phyloP scores from a whole-genome alignment of 2,329 filamentous ascomycete genomes.

The Colletotrichum sidae region DNA sequence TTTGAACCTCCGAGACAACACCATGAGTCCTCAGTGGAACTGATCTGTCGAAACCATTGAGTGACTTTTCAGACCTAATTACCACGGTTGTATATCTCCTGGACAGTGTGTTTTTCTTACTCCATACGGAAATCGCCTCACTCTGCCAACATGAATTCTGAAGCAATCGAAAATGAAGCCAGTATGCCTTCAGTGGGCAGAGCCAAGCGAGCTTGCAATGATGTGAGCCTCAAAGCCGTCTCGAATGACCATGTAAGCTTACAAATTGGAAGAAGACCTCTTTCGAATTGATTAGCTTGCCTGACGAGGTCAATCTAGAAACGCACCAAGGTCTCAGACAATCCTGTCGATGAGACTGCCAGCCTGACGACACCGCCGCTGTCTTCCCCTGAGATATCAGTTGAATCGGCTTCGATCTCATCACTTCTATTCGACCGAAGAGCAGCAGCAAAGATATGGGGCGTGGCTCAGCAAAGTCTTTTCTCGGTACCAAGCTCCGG shows the following conservation, averaged over 20 bases:
- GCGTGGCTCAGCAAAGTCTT: constrained; percentile 29
- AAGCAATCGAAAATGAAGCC: background rate
- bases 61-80: background rate
- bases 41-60: background rate
- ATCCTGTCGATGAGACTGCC: background rate
- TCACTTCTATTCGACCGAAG: constrained; percentile 22
- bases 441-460: constrained; percentile 32
- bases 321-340: constrained; percentile 3
- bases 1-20: constrained; percentile 1
- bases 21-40: background rate
- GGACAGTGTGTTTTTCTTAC: no score
- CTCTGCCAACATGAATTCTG: constrained; percentile 1
- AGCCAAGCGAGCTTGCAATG: constrained; percentile 7
- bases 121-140: background rate
- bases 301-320: background rate
- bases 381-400: background rate
- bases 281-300: accelerated
- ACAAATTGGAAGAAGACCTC: background rate
- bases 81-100: no score
- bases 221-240: background rate
- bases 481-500: constrained; percentile 1
- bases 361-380: constrained; percentile 15
- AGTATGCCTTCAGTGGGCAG: background rate
- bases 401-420: background rate
- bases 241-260: background rate